A percentile compares a stretch with the other conserved stretches of the same genome.
These are phyloP conservation scores for Dysphania ambrosioides DNA, from an alignment of 148 eudicot genomes.

Conservation along the genomic window DNA sequence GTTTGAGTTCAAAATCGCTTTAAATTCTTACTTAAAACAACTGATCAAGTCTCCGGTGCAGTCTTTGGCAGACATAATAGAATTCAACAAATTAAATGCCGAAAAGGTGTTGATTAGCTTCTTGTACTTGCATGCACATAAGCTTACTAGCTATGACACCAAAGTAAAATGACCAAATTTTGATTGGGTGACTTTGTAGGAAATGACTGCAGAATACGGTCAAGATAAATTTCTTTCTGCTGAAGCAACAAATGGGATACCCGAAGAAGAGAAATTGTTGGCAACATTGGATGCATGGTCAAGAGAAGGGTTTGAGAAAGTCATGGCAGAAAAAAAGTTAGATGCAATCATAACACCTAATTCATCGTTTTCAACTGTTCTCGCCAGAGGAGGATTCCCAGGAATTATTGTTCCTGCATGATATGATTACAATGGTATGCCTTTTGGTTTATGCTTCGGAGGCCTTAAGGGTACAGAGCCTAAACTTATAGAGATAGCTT, in stretches of 20 bases:
- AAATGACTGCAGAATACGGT: constrained; percentile 36
- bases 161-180: too few relatives aligned
- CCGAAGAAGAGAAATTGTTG: constrained; percentile 25
- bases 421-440: constrained; percentile 22
- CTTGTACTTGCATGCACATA: too few relatives aligned
- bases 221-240: constrained; percentile 37
- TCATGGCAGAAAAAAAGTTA: constrained; percentile 41
- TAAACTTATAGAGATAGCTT: constrained; percentile 35
- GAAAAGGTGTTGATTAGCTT: too few relatives aligned
- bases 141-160: not conserved
- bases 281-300: constrained; percentile 15
- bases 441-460: constrained; percentile 38
- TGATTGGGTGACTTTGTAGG: constrained; percentile 30
- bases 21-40: constrained; percentile 42
- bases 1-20: constrained; percentile 46
- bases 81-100: too few relatives aligned
- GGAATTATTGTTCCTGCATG: constrained; percentile 38
- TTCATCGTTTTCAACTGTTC: constrained; percentile 14
- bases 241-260: constrained; percentile 41
- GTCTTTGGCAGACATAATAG: constrained; percentile 46
- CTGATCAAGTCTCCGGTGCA: constrained; percentile 41
- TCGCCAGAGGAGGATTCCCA: constrained; percentile 57
- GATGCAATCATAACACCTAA: constrained; percentile 47
- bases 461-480: constrained; percentile 35
- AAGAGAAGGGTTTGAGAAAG: constrained; percentile 46